Evolutionary conservation across 1,139 yeast genomes (phyloP), one percentile per base, ranked within the genome.

Genomic region (Geotrichum australiense): DNA sequence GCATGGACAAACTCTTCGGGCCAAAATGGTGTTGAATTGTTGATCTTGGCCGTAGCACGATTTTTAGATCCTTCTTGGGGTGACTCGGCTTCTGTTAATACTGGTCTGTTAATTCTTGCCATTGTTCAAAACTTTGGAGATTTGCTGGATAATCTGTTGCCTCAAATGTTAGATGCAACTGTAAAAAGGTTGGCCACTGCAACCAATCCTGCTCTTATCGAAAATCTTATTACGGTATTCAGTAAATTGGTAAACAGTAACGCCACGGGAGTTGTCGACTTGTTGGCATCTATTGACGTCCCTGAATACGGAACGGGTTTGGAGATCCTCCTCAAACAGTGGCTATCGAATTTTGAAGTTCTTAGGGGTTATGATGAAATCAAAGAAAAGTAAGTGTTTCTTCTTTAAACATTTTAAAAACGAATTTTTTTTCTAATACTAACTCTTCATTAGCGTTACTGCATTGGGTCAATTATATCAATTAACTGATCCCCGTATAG

Each of bases 311-410:
- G 39, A 10, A 22, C 33, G 10, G 79, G 78, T 1, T 58, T 80
- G 12, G 58, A 61, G 6, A 58, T 66, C 2, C 74, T 80, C 2
- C 57, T 84, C 38, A 80, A 80, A 4, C 79, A 82, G 42, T 89
- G 97, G 96, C 72, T 89, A 40, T 76, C 76, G 27, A 74, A 87
- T 2, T 89, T 84, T 61, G 93, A 84, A 53, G 77, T 81, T 1
- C 73, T 89, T 35, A 68, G 93, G 46, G 96, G 96, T 0, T 79
- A 74, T 47, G 83, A 79, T 29, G 78, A 76, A 47, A 85, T 89
- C 43, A 71, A 74, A 49, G 77, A 76, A 46, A 84, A 84, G 43
- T 50, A 27, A 25, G 51, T 42, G n/a, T 20, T 16, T 10, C 19
- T 27, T 27, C 12, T 27, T 27, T 27, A 10, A 8, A 28, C 18